A percentile compares a stretch with the other conserved stretches of the same genome.
phyloP scores from a whole-genome alignment of 768 basidiomycete species.

The Mycena alexandri region DNA sequence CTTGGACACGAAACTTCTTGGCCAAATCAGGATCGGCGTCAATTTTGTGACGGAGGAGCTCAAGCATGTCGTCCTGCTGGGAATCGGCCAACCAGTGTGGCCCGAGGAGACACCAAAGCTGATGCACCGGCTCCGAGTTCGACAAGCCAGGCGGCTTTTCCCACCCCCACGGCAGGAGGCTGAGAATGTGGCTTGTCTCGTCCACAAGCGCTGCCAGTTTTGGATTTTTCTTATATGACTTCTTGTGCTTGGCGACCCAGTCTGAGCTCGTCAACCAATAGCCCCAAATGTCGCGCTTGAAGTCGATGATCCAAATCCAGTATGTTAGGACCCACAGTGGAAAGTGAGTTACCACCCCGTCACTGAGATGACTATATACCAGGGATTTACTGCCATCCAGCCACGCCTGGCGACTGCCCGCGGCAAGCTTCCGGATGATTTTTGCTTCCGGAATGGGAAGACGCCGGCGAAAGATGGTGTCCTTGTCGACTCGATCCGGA shows the following conservation, averaged over 20 bases:
- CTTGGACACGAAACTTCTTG: slow-evolving; percentile 2
- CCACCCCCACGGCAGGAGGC: slow-evolving; percentile 26
- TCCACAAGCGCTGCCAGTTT: slow-evolving; percentile 11
- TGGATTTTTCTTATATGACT: background rate
- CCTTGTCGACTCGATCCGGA: background rate
- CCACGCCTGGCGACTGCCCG: slow-evolving; percentile 2
- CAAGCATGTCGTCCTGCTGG: slow-evolving; percentile 24
- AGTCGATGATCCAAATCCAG: slow-evolving; percentile 19
- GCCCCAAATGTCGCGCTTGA: slow-evolving; percentile 19
- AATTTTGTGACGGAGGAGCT: slow-evolving; percentile 22
- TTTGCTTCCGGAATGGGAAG: slow-evolving; percentile 17
- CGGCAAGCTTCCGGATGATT: slow-evolving; percentile 8
- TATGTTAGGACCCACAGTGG: slow-evolving; percentile 25
- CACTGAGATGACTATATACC: slow-evolving; percentile 18
- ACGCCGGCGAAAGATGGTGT: background rate
- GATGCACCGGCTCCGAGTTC: slow-evolving; percentile 7
- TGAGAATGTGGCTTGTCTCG: slow-evolving; percentile 14
- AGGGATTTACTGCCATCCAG: slow-evolving; percentile 8
- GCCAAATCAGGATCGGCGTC: background rate
- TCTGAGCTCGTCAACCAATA: slow-evolving; percentile 2
- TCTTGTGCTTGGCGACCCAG: slow-evolving; percentile 13
- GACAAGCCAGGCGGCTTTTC: slow-evolving; percentile 13
- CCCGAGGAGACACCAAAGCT: slow-evolving; percentile 22
- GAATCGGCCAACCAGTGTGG: slow-evolving; percentile 20
- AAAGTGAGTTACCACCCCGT: slow-evolving; percentile 3